These are phyloP conservation scores for Fusarium robinianum DNA, from an alignment of 2,329 filamentous ascomycete genomes.

Conservation along the genomic window DNA sequence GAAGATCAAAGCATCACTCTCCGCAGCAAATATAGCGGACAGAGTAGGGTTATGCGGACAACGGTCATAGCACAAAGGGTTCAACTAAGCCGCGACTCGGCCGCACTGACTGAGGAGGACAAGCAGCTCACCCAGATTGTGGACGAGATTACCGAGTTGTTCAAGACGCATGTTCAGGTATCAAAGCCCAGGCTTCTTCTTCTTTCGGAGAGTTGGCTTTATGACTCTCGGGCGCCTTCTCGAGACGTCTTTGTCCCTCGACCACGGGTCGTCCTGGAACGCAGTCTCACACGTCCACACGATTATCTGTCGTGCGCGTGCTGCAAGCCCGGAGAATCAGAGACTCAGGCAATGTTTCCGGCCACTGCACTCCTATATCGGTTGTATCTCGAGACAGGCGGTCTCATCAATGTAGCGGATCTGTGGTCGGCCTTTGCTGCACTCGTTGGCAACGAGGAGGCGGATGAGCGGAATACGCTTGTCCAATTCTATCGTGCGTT, in stretches of 20 bases:
- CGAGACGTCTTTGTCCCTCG: conserved; percentile 76
- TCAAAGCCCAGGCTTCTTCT: conserved; percentile 50
- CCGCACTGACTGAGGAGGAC: conserved; percentile 71
- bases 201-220: conserved; percentile 75
- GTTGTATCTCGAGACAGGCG: conserved; percentile 76
- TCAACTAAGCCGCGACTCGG: conserved; percentile 75
- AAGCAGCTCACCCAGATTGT: conserved; percentile 70
- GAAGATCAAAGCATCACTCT: conserved; percentile 55
- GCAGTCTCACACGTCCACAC: conserved; percentile 71
- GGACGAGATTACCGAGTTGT: conserved; percentile 48
- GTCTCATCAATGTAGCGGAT: conserved; percentile 78
- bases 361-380: conserved; percentile 76
- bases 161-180: conserved; percentile 34
- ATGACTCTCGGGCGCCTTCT: conserved; percentile 71
- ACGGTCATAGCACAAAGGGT: conserved; percentile 83
- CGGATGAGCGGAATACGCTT: conserved; percentile 61
- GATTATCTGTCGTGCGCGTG: conserved; percentile 78
- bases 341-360: conserved; percentile 65
- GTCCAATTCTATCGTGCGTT: conserved; percentile 83
- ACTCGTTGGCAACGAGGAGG: conserved; percentile 54
- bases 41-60: conserved; percentile 71
- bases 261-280: conserved; percentile 71
- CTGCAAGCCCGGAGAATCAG: conserved; percentile 56
- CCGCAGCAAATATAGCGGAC: conserved; percentile 75
- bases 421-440: conserved; percentile 77